Base-by-base conservation (phyloP, 768 basidiomycete species). In the Boletales sp. region DNA sequence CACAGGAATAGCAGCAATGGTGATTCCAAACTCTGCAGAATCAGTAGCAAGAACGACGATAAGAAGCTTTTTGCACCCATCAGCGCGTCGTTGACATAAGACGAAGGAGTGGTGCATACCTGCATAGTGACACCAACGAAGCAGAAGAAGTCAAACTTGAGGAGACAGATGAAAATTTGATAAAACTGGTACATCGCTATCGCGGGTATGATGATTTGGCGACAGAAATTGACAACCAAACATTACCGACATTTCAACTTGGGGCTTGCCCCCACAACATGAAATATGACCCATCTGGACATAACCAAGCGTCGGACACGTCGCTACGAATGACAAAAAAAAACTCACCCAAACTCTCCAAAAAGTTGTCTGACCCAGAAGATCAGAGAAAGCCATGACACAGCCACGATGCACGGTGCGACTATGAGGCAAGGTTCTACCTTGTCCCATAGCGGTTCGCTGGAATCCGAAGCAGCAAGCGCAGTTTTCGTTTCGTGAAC, bases 121-220 rank as follows among this genome's bases (percentile, higher is more conserved):
- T 93, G 90, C 79, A 91, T 90, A 3, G 90, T 91, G 21, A 92
- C 84, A n/a, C 86, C 90, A 18, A 79, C 76, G 63, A 93, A 92
- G 66, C 80, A 82, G 73, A 93, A 93, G 68, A 91, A 93, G 67
- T 93, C 90, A 65, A 93, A 90, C 65, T 91, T 93, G 58, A 93
- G 79, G 45, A 93, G 76, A 61, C 88, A 91, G 40, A 93, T 82
- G 76, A 91, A 80, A 59, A 93, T 81, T 70, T 93, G 87, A 61
- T 93, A 93, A 69, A 74, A 90, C 59, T 86, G 87, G 65, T 90
- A 92, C 90, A 93, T 93, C 30, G 79, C 90, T 92, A 54, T 45
- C 46, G 37, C 13, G 54, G 34, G 48, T 48, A 40, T 36, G 37
- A 50, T 50, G 21, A 52, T 43, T 43, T 5, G 47, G 29, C 9